A percentile compares a stretch with the other conserved stretches of the same genome.
phyloP scores from a whole-genome alignment of 176 grass and related monocot genomes.

The Oryza meridionalis region DNA sequence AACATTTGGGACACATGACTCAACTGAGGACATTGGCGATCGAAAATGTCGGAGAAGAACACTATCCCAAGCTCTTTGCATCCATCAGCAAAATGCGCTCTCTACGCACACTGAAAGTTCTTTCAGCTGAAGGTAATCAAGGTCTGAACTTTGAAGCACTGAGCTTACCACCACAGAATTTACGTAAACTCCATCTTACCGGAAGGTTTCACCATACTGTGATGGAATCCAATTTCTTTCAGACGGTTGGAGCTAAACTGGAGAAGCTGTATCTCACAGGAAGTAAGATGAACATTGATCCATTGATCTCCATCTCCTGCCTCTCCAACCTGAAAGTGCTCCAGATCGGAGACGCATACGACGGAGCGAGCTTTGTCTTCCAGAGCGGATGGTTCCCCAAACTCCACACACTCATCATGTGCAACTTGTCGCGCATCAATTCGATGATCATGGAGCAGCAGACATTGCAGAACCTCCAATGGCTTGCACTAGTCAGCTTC shows the following conservation, averaged over 20 bases:
- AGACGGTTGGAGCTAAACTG: slow-evolving; percentile 27
- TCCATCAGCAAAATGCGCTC: slow-evolving; percentile 37
- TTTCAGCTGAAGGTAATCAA: not conserved
- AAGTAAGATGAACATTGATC: slow-evolving; percentile 28
- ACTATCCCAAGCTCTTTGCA: slow-evolving; percentile 24
- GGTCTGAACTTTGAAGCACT: slow-evolving; percentile 35
- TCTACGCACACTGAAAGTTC: slow-evolving; percentile 20
- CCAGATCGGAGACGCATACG: not conserved
- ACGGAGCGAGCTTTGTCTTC: not conserved
- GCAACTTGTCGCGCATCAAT: not conserved
- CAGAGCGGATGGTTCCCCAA: slow-evolving; percentile 31
- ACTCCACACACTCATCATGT: slow-evolving; percentile 35
- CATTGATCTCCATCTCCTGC: slow-evolving; percentile 25
- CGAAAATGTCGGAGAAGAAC: not conserved
- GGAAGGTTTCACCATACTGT: slow-evolving; percentile 21
- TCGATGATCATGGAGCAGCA: slow-evolving; percentile 27
- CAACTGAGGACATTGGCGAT: slow-evolving; percentile 26
- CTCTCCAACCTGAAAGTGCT: slow-evolving; percentile 32
- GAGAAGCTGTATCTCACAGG: slow-evolving; percentile 3
- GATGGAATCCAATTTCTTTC: slow-evolving; percentile 15
- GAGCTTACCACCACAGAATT: not conserved
- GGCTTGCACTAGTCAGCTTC: slow-evolving; percentile 29
- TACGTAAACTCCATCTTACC: slow-evolving; percentile 10
- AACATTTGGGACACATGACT: not conserved
- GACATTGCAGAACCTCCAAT: slow-evolving; percentile 22